A percentile compares a stretch with the other conserved stretches of the same genome.
Evolutionary conservation across 2,329 filamentous ascomycete genomes (phyloP).

Genomic region (Rhynchosporium graminicola): DNA sequence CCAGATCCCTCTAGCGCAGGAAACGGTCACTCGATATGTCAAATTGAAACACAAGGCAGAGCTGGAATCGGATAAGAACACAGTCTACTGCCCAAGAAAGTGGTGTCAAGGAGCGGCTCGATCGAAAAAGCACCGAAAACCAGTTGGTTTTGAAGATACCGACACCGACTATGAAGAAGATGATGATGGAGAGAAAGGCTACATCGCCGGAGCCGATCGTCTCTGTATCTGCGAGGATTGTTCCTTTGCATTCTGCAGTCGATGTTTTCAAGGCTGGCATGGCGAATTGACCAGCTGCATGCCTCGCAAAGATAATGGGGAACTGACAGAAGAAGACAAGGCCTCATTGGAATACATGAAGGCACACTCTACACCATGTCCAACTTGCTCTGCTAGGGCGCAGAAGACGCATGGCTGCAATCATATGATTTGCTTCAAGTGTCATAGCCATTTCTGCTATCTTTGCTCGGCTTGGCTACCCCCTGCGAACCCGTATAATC

Average conservation of each 20-base stretch:
- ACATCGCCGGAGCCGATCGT: slow-evolving; percentile 54
- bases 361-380: slow-evolving; percentile 81
- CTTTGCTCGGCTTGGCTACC: slow-evolving; percentile 87
- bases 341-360: slow-evolving; percentile 83
- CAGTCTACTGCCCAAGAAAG: slow-evolving; percentile 85
- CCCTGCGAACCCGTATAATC: slow-evolving; percentile 77
- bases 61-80: slow-evolving; percentile 87
- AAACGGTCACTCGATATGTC: slow-evolving; percentile 81
- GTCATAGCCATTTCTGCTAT: slow-evolving; percentile 92
- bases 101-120: slow-evolving; percentile 92
- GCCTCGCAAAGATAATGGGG: slow-evolving; percentile 64
- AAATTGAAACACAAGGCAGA: slow-evolving; percentile 89
- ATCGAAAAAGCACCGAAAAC: slow-evolving; percentile 72
- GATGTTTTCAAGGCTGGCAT: slow-evolving; percentile 80
- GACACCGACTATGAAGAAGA: slow-evolving; percentile 55
- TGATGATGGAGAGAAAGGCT: slow-evolving; percentile 40
- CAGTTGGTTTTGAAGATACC: slow-evolving; percentile 62
- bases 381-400: slow-evolving; percentile 79
- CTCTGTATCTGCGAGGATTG: slow-evolving; percentile 88
- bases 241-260: slow-evolving; percentile 80
- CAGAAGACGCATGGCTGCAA: slow-evolving; percentile 96
- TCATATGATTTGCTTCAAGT: slow-evolving; percentile 93
- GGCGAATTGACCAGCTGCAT: slow-evolving; percentile 76
- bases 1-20: slow-evolving; percentile 70
- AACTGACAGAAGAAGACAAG: slow-evolving; percentile 81